phyloP scores from a whole-genome alignment of 371 early-diverging fungal genomes.

The Synchytrium microbalum region DNA sequence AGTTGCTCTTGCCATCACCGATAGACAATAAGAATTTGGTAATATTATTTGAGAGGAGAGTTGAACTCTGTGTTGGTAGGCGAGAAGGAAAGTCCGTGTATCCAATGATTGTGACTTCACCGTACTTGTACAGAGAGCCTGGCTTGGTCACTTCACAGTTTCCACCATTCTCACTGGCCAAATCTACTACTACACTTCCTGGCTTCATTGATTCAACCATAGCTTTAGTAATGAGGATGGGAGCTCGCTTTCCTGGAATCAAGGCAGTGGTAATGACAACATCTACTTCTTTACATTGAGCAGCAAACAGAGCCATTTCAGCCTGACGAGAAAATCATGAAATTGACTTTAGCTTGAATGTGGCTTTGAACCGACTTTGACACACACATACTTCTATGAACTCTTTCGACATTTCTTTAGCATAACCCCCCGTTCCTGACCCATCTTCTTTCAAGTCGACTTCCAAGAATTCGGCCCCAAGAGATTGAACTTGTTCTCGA shows the following conservation, averaged over 20 bases:
- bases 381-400: too few relatives aligned
- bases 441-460: slow-evolving; percentile 22
- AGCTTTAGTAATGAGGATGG: slow-evolving; percentile 20
- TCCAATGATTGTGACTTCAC: slow-evolving; percentile 25
- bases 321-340: too few relatives aligned
- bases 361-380: too few relatives aligned
- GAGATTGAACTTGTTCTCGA: slow-evolving; percentile 23
- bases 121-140: slow-evolving; percentile 15
- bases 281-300: slow-evolving; percentile 26
- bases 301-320: slow-evolving; percentile 21
- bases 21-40: slow-evolving; percentile 25
- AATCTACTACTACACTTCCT: slow-evolving; percentile 26
- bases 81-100: slow-evolving; percentile 27
- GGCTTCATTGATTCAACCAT: slow-evolving; percentile 25
- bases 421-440: slow-evolving; percentile 25
- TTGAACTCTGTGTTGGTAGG: slow-evolving; percentile 28
- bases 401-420: slow-evolving; percentile 23
- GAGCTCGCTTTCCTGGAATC: slow-evolving; percentile 28
- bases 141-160: slow-evolving; percentile 28
- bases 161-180: slow-evolving; percentile 27
- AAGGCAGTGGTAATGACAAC: slow-evolving; percentile 28
- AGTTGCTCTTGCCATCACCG: slow-evolving; percentile 12
- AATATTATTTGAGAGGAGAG: slow-evolving; percentile 30
- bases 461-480: slow-evolving; percentile 26
- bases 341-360: too few relatives aligned